Conservation (phyloP, 495 filamentous ascomycete genomes). For the Trichoderma erinaceum region DNA sequence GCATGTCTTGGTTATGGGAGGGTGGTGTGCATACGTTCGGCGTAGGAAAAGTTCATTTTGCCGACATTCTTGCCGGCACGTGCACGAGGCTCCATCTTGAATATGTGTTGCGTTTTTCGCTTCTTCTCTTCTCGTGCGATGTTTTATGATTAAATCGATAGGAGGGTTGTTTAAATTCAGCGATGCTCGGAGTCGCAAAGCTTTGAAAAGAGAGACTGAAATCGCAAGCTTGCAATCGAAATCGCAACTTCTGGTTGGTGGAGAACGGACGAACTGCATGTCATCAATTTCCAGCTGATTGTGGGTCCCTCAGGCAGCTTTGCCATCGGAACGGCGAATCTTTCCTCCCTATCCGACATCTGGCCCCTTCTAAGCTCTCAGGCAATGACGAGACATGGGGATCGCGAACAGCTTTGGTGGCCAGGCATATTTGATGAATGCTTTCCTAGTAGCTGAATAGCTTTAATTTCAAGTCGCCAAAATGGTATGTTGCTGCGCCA, state of each 20-base stretch:
- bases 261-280: neutral
- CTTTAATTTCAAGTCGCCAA: conserved; percentile 13
- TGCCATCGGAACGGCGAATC: conserved; percentile 6
- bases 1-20: neutral
- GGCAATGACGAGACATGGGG: neutral
- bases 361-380: neutral
- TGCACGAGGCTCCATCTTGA: conserved; percentile 63
- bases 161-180: neutral
- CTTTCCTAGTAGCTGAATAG: neutral
- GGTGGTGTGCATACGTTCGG: conserved; percentile 58
- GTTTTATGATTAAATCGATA: neutral
- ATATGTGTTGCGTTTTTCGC: neutral
- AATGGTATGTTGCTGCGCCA: conserved; percentile 21
- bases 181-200: neutral
- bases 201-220: neutral
- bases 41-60: conserved; percentile 74
- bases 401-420: neutral
- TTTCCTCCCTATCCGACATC: conserved; percentile 12
- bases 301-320: neutral
- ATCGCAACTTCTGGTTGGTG: conserved; percentile 15
- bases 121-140: neutral
- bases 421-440: neutral
- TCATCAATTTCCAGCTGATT: conserved; percentile 6
- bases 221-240: neutral
- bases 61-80: conserved; percentile 77